phyloP scores from a whole-genome alignment of 148 eudicot species.

The Oxyria digyna region DNA sequence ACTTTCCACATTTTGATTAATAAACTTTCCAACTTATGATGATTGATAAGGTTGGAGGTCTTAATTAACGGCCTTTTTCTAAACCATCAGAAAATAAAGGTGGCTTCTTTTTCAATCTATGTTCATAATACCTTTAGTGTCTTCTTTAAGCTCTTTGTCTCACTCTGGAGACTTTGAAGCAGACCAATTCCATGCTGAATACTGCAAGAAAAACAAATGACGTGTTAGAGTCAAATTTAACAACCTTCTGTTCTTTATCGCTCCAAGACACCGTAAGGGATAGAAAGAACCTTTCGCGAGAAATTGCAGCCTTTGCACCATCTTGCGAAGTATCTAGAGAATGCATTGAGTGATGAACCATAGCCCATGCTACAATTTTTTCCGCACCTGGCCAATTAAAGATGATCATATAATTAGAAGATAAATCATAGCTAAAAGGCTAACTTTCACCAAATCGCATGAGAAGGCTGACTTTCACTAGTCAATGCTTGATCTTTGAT shows the following conservation, averaged over 20 bases:
- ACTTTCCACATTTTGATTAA: neutral
- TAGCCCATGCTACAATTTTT: constrained; percentile 83
- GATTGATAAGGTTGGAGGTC: neutral
- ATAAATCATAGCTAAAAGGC: neutral
- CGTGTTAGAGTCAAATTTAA: neutral
- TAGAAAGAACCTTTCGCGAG: constrained; percentile 49
- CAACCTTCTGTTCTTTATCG: neutral
- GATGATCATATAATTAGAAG: neutral
- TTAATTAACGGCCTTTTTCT: neutral
- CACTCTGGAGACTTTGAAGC: constrained; percentile 63
- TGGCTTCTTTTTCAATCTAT: neutral
- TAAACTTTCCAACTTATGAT: neutral
- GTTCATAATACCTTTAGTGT: constrained; percentile 57
- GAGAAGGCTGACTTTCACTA: constrained; percentile 54
- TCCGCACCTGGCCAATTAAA: constrained; percentile 46
- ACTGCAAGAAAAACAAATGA: constrained; percentile 28
- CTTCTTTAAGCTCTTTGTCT: constrained; percentile 67
- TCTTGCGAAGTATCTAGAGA: constrained; percentile 26
- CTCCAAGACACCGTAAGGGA: neutral
- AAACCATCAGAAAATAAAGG: neutral
- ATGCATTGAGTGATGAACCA: constrained; percentile 72
- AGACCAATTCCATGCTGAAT: constrained; percentile 54
- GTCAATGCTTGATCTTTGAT: constrained; percentile 80
- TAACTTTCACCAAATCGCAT: neutral
- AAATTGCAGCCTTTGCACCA: constrained; percentile 48